Evolutionary conservation across 2,329 filamentous ascomycete genomes (phyloP).

Genomic region (Venturia aucupariae): DNA sequence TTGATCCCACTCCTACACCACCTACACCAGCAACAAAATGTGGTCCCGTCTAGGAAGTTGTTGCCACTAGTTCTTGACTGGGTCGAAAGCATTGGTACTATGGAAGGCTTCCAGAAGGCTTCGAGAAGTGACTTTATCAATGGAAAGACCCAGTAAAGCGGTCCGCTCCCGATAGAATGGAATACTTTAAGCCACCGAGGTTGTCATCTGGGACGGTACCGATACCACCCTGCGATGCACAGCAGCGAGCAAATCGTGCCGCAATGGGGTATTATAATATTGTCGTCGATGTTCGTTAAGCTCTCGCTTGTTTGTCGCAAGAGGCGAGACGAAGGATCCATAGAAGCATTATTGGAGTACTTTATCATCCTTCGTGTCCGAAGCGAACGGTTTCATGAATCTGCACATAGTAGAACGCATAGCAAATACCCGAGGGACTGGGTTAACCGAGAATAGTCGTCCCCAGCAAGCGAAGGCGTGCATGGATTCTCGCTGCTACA

Average conservation of each 20-base stretch:
- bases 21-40: not conserved
- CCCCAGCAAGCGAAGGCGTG: not conserved
- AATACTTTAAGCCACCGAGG: not conserved
- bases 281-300: not conserved
- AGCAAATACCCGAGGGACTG: not conserved
- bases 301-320: not conserved
- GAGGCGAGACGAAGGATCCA: not conserved
- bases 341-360: not conserved
- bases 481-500: not conserved
- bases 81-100: not conserved
- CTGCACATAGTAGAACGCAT: not conserved
- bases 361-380: not conserved
- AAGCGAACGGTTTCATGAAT: not conserved
- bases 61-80: not conserved
- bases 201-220: not conserved
- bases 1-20: constrained; percentile 24
- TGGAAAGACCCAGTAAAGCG: not conserved
- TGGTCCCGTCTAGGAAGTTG: not conserved
- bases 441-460: not conserved
- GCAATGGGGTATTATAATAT: not conserved
- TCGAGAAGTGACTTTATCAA: not conserved
- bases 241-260: not conserved
- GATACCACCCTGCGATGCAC: not conserved
- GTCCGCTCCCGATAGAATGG: not conserved
- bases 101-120: not conserved